These are phyloP conservation scores for Marasmius sp. DNA, from an alignment of 1,284 basidiomycete species.

Conservation along the genomic window DNA sequence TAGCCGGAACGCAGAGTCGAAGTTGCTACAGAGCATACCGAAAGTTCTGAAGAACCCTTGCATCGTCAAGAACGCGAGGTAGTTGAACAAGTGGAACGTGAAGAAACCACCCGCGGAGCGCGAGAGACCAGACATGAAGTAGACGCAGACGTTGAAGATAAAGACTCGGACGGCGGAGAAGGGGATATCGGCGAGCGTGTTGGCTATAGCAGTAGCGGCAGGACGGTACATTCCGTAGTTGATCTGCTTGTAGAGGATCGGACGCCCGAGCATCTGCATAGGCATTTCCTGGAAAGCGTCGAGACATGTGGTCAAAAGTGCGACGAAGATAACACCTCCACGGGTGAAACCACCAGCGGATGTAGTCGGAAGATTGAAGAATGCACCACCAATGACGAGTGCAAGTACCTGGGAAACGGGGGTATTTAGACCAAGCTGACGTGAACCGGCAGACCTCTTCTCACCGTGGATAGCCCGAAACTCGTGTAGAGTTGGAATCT, in stretches of 20 bases:
- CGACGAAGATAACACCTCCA: constrained; percentile 78
- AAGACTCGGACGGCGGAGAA: constrained; percentile 67
- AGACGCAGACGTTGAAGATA: constrained; percentile 70
- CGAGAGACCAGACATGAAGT: constrained; percentile 72
- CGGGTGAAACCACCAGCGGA: constrained; percentile 85
- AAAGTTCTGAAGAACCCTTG: constrained; percentile 77
- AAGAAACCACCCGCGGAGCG: constrained; percentile 68
- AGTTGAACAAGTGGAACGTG: constrained; percentile 69
- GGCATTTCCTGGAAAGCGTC: constrained; percentile 77
- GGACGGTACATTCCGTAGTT: constrained; percentile 82
- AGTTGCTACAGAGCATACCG: constrained; percentile 63
- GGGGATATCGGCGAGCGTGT: constrained; percentile 76
- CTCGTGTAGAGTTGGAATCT: constrained; percentile 79
- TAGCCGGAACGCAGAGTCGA: constrained; percentile 62
- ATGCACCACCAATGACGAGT: constrained; percentile 77
- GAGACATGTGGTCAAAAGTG: constrained; percentile 72
- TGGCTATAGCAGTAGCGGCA: constrained; percentile 69
- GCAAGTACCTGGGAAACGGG: constrained; percentile 45
- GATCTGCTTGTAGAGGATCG: constrained; percentile 71
- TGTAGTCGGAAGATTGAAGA: constrained; percentile 69
- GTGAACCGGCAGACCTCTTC: constrained; percentile 17
- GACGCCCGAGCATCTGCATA: constrained; percentile 73
- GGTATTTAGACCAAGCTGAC: not conserved
- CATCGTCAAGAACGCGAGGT: constrained; percentile 61
- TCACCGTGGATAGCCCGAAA: constrained; percentile 55